Percentiles rank a stretch among this genome's conserved stretches.
phyloP scores from a whole-genome alignment of 768 basidiomycete species.

The Psilocybe cubensis region DNA sequence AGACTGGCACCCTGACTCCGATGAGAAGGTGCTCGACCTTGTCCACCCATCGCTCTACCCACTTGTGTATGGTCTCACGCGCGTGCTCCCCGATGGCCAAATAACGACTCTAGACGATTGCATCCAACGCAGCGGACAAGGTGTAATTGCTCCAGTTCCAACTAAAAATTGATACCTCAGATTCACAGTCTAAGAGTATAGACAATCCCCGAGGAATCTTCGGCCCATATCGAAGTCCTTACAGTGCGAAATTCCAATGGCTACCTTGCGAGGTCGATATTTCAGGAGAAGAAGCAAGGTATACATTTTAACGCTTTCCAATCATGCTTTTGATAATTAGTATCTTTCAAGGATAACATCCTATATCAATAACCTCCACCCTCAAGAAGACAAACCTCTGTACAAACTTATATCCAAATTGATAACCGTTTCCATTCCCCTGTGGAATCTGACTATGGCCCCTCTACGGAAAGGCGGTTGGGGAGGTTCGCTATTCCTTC shows the following conservation, averaged over 20 bases:
- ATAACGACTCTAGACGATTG: constrained; percentile 24
- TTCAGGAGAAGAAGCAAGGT: constrained; percentile 23
- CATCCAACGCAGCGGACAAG: constrained; percentile 25
- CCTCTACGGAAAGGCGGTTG: constrained; percentile 8
- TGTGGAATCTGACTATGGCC: constrained; percentile 32
- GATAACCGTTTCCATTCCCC: constrained; percentile 31
- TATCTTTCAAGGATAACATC: constrained; percentile 29
- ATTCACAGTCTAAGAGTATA: neutral
- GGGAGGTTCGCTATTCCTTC: neutral
- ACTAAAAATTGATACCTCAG: neutral
- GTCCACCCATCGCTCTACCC: constrained; percentile 49
- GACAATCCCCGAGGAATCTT: neutral
- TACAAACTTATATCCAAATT: constrained; percentile 30
- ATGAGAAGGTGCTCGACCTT: constrained; percentile 46
- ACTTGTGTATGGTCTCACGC: constrained; percentile 37
- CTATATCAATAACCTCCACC: constrained; percentile 49
- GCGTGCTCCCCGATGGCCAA: constrained; percentile 20
- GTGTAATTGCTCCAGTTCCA: constrained; percentile 12
- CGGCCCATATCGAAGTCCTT: constrained; percentile 10
- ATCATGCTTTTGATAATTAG: too few species aligned
- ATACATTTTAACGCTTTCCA: neutral
- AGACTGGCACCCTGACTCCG: constrained; percentile 52
- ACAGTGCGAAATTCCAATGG: constrained; percentile 32
- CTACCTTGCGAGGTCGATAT: constrained; percentile 33
- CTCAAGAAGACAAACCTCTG: constrained; percentile 26